Base-by-base conservation (phyloP, 192 early-diverging fungal genomes). In the Rhizophagus sp. region DNA sequence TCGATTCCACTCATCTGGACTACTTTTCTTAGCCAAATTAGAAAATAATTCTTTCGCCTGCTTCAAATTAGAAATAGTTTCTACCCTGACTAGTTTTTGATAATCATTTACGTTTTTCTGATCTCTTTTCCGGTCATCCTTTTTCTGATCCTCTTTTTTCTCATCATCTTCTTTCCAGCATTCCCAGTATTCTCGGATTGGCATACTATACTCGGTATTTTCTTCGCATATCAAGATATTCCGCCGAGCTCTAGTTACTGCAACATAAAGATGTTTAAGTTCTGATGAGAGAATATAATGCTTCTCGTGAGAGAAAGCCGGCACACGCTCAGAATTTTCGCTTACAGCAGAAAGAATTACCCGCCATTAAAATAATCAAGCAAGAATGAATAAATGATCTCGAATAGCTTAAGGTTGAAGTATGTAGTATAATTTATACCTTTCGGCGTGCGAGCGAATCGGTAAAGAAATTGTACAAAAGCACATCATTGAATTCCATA, bases 381-480 rank as follows among this genome's bases (percentile, higher is more conserved):
- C n/a, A 15, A 6, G 13, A 49, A 15, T 66, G 7, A 67, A 44
- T 7, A 10, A 10, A 47, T 44, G 50, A 41, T 36, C 36, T 36
- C 36, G 36, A 30, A 67, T 62, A 4, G 4, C 9, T 10, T 25
- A 49, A 65, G 67, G 36, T 36, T 49, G 8, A 30, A 30, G 30
- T 30, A 30, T 1, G 25, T 15, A 27, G 27, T 10, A 62, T 36
- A 34, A 6, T 4, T 62, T 25, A 27, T 78, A 78, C 76, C 76
- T 47, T 66, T 30, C 10, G 4, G 8, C 25, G 0, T 47, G 63
- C 76, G 22, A 64, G 76, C 2, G 76, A 78, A 25, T 78, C 76
- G 4, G 62, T 67, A 33, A 78, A 78, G 41, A 78, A 78, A 78
- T 78, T 66, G 67, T 67, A 78, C 33, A 78, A 78, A 12, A 78